Evolutionary conservation across 2,329 filamentous ascomycete species (phyloP).

Genomic region (Diaporthe sp.): DNA sequence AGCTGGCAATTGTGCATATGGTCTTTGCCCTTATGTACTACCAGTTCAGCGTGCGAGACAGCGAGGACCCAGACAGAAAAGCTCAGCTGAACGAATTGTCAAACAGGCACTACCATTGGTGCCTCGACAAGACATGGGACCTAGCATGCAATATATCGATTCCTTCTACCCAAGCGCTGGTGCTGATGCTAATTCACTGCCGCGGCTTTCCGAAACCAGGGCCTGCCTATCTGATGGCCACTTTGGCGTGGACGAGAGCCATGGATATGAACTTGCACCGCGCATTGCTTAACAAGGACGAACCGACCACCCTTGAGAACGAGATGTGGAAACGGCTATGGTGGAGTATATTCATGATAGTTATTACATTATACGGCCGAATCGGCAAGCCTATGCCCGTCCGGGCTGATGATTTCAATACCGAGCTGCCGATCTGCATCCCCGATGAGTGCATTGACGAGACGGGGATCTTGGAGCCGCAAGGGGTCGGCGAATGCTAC

Average conservation of each 20-base stretch:
- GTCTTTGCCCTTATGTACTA: constrained; percentile 84
- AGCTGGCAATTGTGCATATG: constrained; percentile 82
- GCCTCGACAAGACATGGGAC: constrained; percentile 76
- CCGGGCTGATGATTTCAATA: constrained; percentile 80
- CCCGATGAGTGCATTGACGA: constrained; percentile 79
- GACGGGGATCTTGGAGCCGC: constrained; percentile 68
- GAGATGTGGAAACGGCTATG: constrained; percentile 85
- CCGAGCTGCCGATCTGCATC: constrained; percentile 80
- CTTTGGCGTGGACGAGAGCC: constrained; percentile 75
- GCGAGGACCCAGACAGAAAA: constrained; percentile 66
- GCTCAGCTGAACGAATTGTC: constrained; percentile 73
- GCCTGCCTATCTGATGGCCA: constrained; percentile 77
- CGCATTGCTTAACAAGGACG: constrained; percentile 66
- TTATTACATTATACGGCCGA: constrained; percentile 79
- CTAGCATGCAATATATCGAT: constrained; percentile 74
- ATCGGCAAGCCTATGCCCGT: constrained; percentile 84
- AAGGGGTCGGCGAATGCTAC: constrained; percentile 70
- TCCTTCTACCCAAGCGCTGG: constrained; percentile 79
- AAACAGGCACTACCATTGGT: constrained; percentile 84
- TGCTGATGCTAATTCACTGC: constrained; percentile 79
- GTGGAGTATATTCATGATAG: constrained; percentile 78
- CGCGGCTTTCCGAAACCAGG: constrained; percentile 85
- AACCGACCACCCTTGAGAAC: constrained; percentile 71
- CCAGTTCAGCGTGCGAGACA: constrained; percentile 80
- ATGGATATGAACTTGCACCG: constrained; percentile 83